Percentiles rank a stretch among this genome's conserved stretches.
Conservation (phyloP, 768 basidiomycete species). For the Crassisporium funariophilum region DNA sequence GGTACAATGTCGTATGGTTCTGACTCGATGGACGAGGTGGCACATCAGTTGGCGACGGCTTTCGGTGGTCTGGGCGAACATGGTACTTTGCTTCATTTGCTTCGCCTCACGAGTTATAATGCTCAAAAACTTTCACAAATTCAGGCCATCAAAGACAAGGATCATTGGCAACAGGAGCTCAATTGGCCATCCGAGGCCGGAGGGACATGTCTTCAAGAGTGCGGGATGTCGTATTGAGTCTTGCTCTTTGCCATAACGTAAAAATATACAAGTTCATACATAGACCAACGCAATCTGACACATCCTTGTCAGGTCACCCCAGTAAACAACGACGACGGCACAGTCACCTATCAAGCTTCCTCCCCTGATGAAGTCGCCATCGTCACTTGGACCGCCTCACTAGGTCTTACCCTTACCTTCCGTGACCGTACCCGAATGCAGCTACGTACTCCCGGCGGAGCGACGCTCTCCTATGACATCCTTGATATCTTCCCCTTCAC, state of each 20-base stretch:
- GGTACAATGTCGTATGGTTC: slow-evolving; percentile 96
- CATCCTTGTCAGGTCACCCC: slow-evolving; percentile 77
- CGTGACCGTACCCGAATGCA: slow-evolving; percentile 93
- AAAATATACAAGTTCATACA: slow-evolving; percentile 23
- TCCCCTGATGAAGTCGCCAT: slow-evolving; percentile 99
- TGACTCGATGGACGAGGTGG: slow-evolving; percentile 99
- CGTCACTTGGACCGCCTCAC: slow-evolving; percentile 94
- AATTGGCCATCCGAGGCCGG: slow-evolving; percentile 83
- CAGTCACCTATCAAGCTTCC: slow-evolving; percentile 95
- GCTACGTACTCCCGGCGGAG: slow-evolving; percentile 64
- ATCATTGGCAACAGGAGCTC: slow-evolving; percentile 73
- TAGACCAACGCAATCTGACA: neutral
- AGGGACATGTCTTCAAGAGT: slow-evolving; percentile 95
- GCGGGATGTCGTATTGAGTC: slow-evolving; percentile 87
- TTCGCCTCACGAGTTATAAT: slow-evolving; percentile 17
- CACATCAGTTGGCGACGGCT: slow-evolving; percentile 85
- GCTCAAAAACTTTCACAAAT: neutral
- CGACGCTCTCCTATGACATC: slow-evolving; percentile 73
- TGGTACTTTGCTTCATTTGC: too few species aligned
- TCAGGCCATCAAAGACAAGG: slow-evolving; percentile 48
- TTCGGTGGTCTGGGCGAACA: slow-evolving; percentile 71
- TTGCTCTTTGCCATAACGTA: slow-evolving; percentile 96
- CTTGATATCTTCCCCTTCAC: slow-evolving; percentile 98
- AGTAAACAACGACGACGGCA: slow-evolving; percentile 91
- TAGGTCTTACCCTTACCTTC: slow-evolving; percentile 85